These are phyloP conservation scores for Candolleomyces efflorescens DNA, from an alignment of 768 basidiomycete species.

Conservation along the genomic window DNA sequence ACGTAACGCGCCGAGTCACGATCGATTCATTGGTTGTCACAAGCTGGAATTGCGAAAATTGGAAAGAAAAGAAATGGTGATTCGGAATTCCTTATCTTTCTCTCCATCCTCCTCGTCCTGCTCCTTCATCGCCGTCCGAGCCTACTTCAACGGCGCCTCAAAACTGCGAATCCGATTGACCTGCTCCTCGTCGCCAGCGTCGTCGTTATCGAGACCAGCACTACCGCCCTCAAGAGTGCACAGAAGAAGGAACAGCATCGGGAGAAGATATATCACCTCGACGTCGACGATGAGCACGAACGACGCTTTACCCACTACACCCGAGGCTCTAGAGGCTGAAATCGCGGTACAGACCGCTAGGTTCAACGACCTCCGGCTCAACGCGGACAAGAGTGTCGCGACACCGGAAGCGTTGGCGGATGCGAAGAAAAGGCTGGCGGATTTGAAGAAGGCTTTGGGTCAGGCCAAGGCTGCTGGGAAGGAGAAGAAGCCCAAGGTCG, in stretches of 20 bases:
- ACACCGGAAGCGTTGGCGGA: constrained; percentile 51
- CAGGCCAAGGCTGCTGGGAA: constrained; percentile 37
- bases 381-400: constrained; percentile 34
- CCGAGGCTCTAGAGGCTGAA: constrained; percentile 41
- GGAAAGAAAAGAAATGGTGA: not conserved
- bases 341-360: constrained; percentile 51
- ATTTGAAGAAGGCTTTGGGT: constrained; percentile 57
- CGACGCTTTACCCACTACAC: not conserved
- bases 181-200: not conserved
- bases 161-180: not conserved
- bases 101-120: not conserved
- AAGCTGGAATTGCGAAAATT: not conserved
- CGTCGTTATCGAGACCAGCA: not conserved
- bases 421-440: constrained; percentile 64
- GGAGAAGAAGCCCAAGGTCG: constrained; percentile 32
- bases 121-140: too few relatives aligned
- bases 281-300: not conserved
- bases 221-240: not conserved
- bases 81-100: constrained; percentile 2
- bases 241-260: not conserved
- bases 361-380: constrained; percentile 57
- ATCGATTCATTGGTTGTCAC: not conserved
- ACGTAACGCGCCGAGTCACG: not conserved
- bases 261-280: not conserved
- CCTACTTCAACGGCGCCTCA: not conserved